Evolutionary conservation across 2,329 filamentous ascomycete genomes (phyloP), one percentile per base, ranked within the genome.

Genomic region (Talaromyces pinophilus): DNA sequence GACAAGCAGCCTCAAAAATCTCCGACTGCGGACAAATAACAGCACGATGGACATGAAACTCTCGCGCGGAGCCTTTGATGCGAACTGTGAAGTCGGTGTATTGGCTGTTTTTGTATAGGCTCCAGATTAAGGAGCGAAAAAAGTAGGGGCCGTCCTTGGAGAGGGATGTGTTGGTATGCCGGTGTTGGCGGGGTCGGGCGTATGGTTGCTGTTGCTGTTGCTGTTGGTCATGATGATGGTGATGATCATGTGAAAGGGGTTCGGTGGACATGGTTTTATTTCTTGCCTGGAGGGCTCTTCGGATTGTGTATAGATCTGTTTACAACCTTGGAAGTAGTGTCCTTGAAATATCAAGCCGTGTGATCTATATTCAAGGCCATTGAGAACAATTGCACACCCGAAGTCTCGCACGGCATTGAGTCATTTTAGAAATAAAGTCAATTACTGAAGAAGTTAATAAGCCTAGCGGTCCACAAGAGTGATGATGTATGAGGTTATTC

Each of bases 1-100:
- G 66, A 64, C 67, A 67, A 38, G 68, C 68, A 50, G 63, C 63
- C 38, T 69, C 67, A 22, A 70, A 66, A 15, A 69, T 66, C 5
- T 54, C 55, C 1, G 67, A 69, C 46, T 70, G 67, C 15, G 67
- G 59, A 63, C 68, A 70, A 38, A 70, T 64, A 17, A 70, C 61
- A 5, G 67, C 67, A 11, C 65, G 65, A 44, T 70, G 68, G 33
- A 70, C 67, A 42, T 54, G 42, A 25, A 69, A 70, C 25, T 70
- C 68, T 1, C 62, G 46, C 19, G 2, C 30, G 2, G 59, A 67
- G 1, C 52, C 67, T n/a, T 60, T 57, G 33, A 67, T 38, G 25
- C 46, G 60, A 30, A 70, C 65, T 19, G 64, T 62, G 22, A 70
- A 66, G 15, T 70, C 68, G 4, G 68, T 65, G 54, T 70, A 70